A percentile compares a stretch with the other conserved stretches of the same genome.
phyloP scores from a whole-genome alignment of 2,329 filamentous ascomycete species.

The Diaporthe capsici region DNA sequence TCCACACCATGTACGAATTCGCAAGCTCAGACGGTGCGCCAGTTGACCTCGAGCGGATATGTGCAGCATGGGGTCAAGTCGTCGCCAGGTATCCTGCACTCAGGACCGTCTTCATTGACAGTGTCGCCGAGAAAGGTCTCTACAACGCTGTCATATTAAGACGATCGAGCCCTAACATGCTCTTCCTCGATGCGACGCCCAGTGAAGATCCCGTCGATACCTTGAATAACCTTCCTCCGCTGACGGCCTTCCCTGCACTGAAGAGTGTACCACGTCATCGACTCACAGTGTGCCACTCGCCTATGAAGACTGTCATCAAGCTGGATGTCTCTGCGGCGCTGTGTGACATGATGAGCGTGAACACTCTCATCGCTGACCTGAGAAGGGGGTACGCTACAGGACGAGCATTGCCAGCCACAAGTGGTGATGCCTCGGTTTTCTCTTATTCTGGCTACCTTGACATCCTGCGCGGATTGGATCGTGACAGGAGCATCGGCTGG shows the following conservation, averaged over 20 bases:
- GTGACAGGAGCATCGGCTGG: conserved; percentile 56
- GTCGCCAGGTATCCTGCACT: conserved; percentile 61
- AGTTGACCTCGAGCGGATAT: conserved; percentile 61
- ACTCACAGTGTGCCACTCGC: conserved; percentile 63
- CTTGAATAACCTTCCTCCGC: conserved; percentile 58
- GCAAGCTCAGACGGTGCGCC: conserved; percentile 53
- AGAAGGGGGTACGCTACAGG: conserved; percentile 60
- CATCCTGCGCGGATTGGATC: conserved; percentile 51
- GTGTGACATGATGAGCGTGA: conserved; percentile 63
- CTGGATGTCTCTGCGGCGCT: conserved; percentile 66
- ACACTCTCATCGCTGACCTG: conserved; percentile 63
- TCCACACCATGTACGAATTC: conserved; percentile 64
- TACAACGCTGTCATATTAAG: conserved; percentile 66
- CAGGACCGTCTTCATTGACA: conserved; percentile 66
- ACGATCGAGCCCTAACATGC: conserved; percentile 63
- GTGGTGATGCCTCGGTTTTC: conserved; percentile 48
- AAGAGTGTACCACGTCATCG: conserved; percentile 61
- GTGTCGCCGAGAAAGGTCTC: conserved; percentile 61
- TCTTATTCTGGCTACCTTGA: conserved; percentile 57
- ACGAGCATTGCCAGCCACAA: conserved; percentile 49
- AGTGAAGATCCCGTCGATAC: conserved; percentile 55
- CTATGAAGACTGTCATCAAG: conserved; percentile 61
- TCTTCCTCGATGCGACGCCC: conserved; percentile 64
- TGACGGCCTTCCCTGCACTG: conserved; percentile 53
- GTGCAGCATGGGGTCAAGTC: conserved; percentile 65